Percentiles rank a stretch among this genome's conserved stretches.
phyloP scores from a whole-genome alignment of 495 filamentous ascomycete genomes.

The Aspergillus nanangensis region DNA sequence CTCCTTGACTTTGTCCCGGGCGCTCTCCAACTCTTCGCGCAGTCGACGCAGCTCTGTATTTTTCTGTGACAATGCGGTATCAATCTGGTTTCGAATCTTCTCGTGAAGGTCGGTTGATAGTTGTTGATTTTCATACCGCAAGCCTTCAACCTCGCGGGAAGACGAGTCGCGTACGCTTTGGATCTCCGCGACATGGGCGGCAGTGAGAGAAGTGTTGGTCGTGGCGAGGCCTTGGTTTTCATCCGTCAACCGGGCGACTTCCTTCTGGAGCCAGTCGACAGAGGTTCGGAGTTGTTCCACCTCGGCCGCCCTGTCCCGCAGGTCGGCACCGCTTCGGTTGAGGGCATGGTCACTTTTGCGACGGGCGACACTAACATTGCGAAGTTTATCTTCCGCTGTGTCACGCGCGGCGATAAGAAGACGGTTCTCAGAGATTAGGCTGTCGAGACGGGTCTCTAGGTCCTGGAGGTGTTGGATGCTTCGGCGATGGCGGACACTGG shows the following conservation, averaged over 20 bases:
- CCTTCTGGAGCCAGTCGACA: slow-evolving; percentile 71
- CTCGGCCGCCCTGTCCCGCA: slow-evolving; percentile 65
- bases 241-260: slow-evolving; percentile 67
- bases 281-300: slow-evolving; percentile 74
- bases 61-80: slow-evolving; percentile 60
- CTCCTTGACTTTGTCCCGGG: slow-evolving; percentile 71
- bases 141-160: slow-evolving; percentile 58
- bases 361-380: slow-evolving; percentile 52
- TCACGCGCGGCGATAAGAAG: slow-evolving; percentile 66
- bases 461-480: slow-evolving; percentile 91
- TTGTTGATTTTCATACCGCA: slow-evolving; percentile 54
- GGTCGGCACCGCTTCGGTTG: slow-evolving; percentile 48
- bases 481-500: slow-evolving; percentile 90
- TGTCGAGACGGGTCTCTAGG: slow-evolving; percentile 69
- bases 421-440: slow-evolving; percentile 76
- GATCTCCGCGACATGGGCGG: slow-evolving; percentile 61
- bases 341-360: slow-evolving; percentile 54
- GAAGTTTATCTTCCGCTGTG: slow-evolving; percentile 57
- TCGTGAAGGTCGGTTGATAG: slow-evolving; percentile 60
- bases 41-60: slow-evolving; percentile 75
- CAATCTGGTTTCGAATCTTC: slow-evolving; percentile 57
- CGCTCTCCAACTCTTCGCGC: slow-evolving; percentile 68
- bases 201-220: slow-evolving; percentile 63
- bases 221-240: slow-evolving; percentile 69
- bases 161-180: slow-evolving; percentile 49